Conservation (phyloP, 805 yeast species). For the Saturnispora diversa region DNA sequence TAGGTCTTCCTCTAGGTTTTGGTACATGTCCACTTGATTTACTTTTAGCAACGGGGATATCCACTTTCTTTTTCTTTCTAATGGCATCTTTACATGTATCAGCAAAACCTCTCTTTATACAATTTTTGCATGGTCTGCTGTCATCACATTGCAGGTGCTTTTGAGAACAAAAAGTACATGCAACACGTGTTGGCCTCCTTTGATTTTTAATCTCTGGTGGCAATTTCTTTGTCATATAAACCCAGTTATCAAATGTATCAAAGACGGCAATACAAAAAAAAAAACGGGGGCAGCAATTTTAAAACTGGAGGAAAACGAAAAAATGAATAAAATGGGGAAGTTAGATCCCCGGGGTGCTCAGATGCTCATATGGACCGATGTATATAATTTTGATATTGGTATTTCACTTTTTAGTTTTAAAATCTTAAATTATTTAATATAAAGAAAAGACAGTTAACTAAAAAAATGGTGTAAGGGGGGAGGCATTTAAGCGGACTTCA, state of each 20-base stretch:
- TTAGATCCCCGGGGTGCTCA: too few relatives aligned
- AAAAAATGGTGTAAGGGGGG: too few relatives aligned
- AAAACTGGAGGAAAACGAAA: too few relatives aligned
- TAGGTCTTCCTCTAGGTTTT: constrained; percentile 7
- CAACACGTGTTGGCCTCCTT: constrained; percentile 58
- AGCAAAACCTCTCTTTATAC: constrained; percentile 49
- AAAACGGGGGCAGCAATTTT: too few relatives aligned
- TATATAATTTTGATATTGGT: too few relatives aligned
- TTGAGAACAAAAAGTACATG: constrained; percentile 64
- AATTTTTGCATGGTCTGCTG: constrained; percentile 63
- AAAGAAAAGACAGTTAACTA: too few relatives aligned
- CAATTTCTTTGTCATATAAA: constrained; percentile 53
- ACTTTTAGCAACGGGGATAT: not conserved
- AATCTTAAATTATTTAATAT: too few relatives aligned
- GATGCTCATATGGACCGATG: too few relatives aligned
- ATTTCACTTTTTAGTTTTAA: too few relatives aligned
- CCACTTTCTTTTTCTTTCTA: constrained; percentile 33
- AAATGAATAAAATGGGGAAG: too few relatives aligned
- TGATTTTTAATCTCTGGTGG: constrained; percentile 43
- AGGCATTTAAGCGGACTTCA: constrained; percentile 57
- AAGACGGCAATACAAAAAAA: too few relatives aligned
- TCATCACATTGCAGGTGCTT: constrained; percentile 70
- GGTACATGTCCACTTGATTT: not conserved
- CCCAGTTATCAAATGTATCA: not conserved
- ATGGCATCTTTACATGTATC: constrained; percentile 51